These are phyloP conservation scores for Neocucurbitaria cava DNA, from an alignment of 2,329 filamentous ascomycete genomes.

Conservation along the genomic window DNA sequence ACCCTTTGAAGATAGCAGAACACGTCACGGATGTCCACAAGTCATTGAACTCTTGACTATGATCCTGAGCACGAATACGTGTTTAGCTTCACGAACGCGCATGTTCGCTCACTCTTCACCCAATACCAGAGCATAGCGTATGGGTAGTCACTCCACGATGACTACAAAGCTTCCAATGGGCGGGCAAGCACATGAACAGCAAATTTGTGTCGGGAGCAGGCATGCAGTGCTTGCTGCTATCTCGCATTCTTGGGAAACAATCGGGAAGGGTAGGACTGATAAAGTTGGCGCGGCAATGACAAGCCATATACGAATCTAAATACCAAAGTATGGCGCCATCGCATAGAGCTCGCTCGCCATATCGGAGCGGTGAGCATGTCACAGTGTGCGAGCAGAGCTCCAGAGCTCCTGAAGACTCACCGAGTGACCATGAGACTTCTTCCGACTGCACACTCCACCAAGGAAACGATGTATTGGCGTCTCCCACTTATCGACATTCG, in stretches of 20 bases:
- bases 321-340: constrained; percentile 15
- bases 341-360: constrained; percentile 29
- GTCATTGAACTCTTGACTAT: not conserved
- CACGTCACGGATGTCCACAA: not conserved
- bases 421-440: constrained; percentile 20
- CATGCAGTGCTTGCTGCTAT: not conserved
- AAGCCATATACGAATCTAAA: not conserved
- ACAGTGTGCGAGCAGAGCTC: constrained; percentile 23
- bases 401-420: constrained; percentile 14
- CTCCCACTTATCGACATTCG: constrained; percentile 1
- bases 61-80: constrained; percentile 17
- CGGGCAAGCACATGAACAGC: not conserved
- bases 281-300: constrained; percentile 1
- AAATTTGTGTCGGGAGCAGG: not conserved
- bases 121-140: constrained; percentile 9
- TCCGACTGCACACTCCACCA: constrained; percentile 23
- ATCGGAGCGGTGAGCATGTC: constrained; percentile 24
- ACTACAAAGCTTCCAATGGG: constrained; percentile 9
- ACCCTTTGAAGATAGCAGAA: not conserved
- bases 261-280: constrained; percentile 4
- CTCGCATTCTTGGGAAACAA: constrained; percentile 3
- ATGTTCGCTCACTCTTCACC: constrained; percentile 1
- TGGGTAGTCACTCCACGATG: constrained; percentile 3
- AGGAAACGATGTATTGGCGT: constrained; percentile 4
- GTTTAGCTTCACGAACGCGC: constrained; percentile 8